These are phyloP conservation scores for Lentinus tigrinus DNA, from an alignment of 768 basidiomycete genomes.

Conservation along the genomic window DNA sequence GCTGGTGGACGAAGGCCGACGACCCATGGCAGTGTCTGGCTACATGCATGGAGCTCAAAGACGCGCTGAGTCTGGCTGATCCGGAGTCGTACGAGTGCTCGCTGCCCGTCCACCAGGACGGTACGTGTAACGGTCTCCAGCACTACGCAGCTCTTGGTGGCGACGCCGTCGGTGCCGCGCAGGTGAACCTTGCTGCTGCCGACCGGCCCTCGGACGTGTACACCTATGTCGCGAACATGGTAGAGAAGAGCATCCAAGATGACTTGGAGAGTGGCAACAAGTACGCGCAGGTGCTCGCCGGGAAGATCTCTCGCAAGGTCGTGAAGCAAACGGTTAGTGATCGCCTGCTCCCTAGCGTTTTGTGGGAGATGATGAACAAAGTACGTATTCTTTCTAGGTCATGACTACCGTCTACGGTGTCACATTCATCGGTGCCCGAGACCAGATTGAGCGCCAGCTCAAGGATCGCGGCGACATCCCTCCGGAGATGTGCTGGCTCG, in stretches of 20 bases:
- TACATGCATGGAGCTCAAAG: slow-evolving; percentile 84
- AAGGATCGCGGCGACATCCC: slow-evolving; percentile 71
- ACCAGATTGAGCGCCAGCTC: slow-evolving; percentile 91
- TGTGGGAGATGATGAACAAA: no score
- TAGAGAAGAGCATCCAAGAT: slow-evolving; percentile 61
- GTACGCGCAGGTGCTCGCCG: slow-evolving; percentile 60
- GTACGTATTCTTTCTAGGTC: slow-evolving; percentile 49
- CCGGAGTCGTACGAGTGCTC: slow-evolving; percentile 56
- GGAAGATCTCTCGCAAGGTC: slow-evolving; percentile 87
- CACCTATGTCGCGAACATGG: slow-evolving; percentile 84
- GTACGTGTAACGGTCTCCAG: slow-evolving; percentile 97
- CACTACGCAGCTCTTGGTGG: slow-evolving; percentile 98
- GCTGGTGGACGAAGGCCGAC: slow-evolving; percentile 91
- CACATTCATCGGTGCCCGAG: slow-evolving; percentile 90
- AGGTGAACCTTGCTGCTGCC: slow-evolving; percentile 86
- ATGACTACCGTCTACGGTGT: slow-evolving; percentile 99
- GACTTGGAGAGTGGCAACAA: slow-evolving; percentile 49
- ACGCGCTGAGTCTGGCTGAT: slow-evolving; percentile 71
- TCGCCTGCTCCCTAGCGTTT: no score
- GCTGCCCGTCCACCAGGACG: slow-evolving; percentile 96
- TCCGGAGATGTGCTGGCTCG: slow-evolving; percentile 68
- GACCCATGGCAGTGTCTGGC: slow-evolving; percentile 99
- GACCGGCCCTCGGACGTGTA: slow-evolving; percentile 95
- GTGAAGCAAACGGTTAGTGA: slow-evolving; percentile 90
- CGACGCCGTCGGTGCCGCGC: slow-evolving; percentile 80